phyloP scores from a whole-genome alignment of 371 early-diverging fungal genomes.

The Coemansia sp. region DNA sequence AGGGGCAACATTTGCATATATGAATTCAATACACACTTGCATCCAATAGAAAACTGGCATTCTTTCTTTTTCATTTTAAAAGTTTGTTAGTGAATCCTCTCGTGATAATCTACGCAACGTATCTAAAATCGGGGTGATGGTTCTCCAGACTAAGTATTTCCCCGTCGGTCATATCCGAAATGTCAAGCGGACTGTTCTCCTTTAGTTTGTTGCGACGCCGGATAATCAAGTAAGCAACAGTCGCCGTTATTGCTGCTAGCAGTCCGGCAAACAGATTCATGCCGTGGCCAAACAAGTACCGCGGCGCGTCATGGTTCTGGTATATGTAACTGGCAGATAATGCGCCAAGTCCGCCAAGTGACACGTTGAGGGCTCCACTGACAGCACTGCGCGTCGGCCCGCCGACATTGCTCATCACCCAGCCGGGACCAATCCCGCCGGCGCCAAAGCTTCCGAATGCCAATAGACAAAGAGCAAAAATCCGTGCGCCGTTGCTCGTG shows the following conservation, averaged over 20 bases:
- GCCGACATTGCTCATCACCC: conserved; percentile 48
- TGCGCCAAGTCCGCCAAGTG: conserved; percentile 67
- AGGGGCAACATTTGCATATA: too few relatives aligned
- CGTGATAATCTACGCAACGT: conserved; percentile 11
- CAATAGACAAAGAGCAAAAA: conserved; percentile 42
- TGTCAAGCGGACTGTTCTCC: conserved; percentile 16
- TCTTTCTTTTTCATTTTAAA: too few relatives aligned
- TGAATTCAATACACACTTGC: too few relatives aligned
- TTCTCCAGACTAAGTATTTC: conserved; percentile 38
- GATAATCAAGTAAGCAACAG: conserved; percentile 26
- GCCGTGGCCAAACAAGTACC: conserved; percentile 51
- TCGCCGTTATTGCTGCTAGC: conserved; percentile 16
- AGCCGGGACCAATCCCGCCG: conserved; percentile 39
- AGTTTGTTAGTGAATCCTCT: too few relatives aligned
- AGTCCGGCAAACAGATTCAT: conserved; percentile 41
- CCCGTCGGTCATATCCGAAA: conserved; percentile 15
- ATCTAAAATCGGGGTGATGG: conserved; percentile 48
- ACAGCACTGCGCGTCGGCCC: conserved; percentile 44
- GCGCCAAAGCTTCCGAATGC: conserved; percentile 42
- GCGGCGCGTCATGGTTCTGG: conserved; percentile 59
- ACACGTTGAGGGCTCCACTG: conserved; percentile 35
- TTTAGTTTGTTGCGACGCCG: conserved; percentile 30
- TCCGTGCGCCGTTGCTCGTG: conserved; percentile 39
- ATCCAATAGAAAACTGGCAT: too few relatives aligned
- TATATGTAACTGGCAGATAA: conserved; percentile 66